Base-by-base conservation (phyloP, 169 alveolate genomes). In the Cryptosporidium ubiquitum region DNA sequence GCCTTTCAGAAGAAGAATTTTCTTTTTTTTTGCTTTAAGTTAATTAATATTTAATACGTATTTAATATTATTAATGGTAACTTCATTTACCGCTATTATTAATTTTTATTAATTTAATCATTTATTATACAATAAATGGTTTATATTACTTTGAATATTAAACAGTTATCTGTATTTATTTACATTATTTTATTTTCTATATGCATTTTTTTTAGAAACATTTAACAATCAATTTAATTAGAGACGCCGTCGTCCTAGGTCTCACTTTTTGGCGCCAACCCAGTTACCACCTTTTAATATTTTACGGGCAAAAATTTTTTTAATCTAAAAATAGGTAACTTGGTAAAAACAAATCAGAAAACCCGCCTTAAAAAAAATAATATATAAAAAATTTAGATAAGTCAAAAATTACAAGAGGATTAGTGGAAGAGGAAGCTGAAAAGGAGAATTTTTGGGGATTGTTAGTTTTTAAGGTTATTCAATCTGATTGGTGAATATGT, bases 181-280 rank as follows among this genome's bases (percentile, higher is more conserved):
- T 31, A 20, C 26, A 64, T 26, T 64, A 31, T 20, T 29, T 64
- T 31, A 33, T 64, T 64, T 64, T 35, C 49, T 35, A 9, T 64
- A 64, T 64, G 49, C 49, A 64, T 37, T 35, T 35, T 64, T 64
- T 33, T 64, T 64, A 12, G 10, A 7, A 29, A 10, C 37, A 55
- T n/a, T 26, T 55, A 55, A 23, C n/a, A 51, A 23, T 55, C 20
- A 55, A 18, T 55, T 12, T 55, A 7, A 33, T 58, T 44, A 79
- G 89, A 79, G 89, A 79, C 89, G 89, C 89, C 89, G 89, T 79
- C 89, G 89, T 33, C 75, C 61, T 31, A 61, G 12, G 86, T 74
- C 60, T 33, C 58, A 37, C 39, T 7, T 7, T 44, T 69, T 7
- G 84, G 84, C 84, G 84, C 84, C 84, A 37, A 69, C 0, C 0